phyloP scores from a whole-genome alignment of 2,329 filamentous ascomycete species.

The Ilyonectria sp. region DNA sequence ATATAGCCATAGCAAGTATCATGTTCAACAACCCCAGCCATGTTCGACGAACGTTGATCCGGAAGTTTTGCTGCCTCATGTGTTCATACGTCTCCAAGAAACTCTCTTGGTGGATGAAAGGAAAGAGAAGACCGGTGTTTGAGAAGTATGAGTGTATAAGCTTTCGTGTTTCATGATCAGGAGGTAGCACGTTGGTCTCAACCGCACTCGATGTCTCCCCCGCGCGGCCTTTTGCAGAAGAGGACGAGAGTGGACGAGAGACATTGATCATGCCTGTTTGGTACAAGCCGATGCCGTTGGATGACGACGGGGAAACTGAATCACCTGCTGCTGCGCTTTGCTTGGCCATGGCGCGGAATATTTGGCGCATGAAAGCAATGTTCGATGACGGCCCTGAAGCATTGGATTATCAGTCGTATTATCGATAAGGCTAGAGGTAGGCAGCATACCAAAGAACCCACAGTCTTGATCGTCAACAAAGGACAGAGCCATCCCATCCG shows the following conservation, averaged over 20 bases:
- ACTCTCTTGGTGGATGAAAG: slow-evolving; percentile 46
- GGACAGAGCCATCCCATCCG: slow-evolving; percentile 35
- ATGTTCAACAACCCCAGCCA: slow-evolving; percentile 68
- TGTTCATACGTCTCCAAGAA: slow-evolving; percentile 45
- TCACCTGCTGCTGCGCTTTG: slow-evolving; percentile 2
- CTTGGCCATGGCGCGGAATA: slow-evolving; percentile 28
- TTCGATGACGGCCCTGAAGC: slow-evolving; percentile 32
- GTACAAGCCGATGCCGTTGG: background rate
- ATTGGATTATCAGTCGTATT: background rate
- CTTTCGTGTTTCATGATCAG: slow-evolving; percentile 32
- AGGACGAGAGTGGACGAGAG: slow-evolving; percentile 1
- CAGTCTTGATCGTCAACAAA: slow-evolving; percentile 34
- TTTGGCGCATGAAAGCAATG: slow-evolving; percentile 37
- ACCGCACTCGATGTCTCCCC: background rate
- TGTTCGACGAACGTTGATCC: slow-evolving; percentile 57
- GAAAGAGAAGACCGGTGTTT: slow-evolving; percentile 50
- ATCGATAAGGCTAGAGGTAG: background rate
- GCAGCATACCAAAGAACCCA: slow-evolving; percentile 32
- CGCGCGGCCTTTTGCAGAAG: background rate
- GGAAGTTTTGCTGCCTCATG: slow-evolving; percentile 39
- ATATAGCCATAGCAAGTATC: slow-evolving; percentile 63
- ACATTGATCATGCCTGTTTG: slow-evolving; percentile 21
- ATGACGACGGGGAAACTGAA: background rate
- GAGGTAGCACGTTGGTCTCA: slow-evolving; percentile 36
- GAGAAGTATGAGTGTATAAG: slow-evolving; percentile 47